Base-by-base conservation (phyloP, 495 filamentous ascomycete genomes). In the Cudoniella acicularis region DNA sequence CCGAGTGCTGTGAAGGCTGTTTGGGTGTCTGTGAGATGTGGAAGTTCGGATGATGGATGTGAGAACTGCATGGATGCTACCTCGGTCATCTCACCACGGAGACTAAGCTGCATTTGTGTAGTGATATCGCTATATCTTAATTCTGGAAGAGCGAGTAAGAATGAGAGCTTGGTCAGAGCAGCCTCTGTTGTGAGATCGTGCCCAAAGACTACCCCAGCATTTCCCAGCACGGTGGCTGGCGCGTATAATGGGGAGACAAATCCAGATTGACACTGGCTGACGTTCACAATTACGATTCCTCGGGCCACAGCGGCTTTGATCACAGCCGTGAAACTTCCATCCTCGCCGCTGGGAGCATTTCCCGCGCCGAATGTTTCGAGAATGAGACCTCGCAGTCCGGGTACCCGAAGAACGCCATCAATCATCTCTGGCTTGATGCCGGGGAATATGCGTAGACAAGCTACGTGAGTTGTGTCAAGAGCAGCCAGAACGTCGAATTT, bases 381-480 rank as follows among this genome's bases (percentile, higher is more conserved):
- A 18, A 98, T 85, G 43, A 98, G 73, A 0, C 94, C 94, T 51
- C 87, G 83, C 10, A 98, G 76, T 10, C 86, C 85, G 3, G 90
- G 83, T n/a, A 94, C 71, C 26, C 80, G 78, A 54, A 98, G 76
- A 18, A 98, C 91, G 4, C 87, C 88, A 68, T 96, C 90, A 13
- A 98, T 83, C 91, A 98, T 96, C 63, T 93, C 87, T 2, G 94
- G 91, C 70, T 89, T 87, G 73, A 98, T 96, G 20, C 94, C 94
- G 0, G 94, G 94, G 70, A 98, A 98, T 63, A 98, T 91, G 17
- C 93, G 85, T 59, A 98, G 77, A 69, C 91, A 96, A 2, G 92
- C 92, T 24, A 98, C 94, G 73, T 96, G 89, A 10, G 85, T 83
- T 1, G 91, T 96, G 70, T 94, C 87, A 11, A 95, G 77, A 56